Percentiles rank a stretch among this genome's conserved stretches.
phyloP scores from a whole-genome alignment of 2,329 filamentous ascomycete genomes.

The Aspergillus puulaauensis region DNA sequence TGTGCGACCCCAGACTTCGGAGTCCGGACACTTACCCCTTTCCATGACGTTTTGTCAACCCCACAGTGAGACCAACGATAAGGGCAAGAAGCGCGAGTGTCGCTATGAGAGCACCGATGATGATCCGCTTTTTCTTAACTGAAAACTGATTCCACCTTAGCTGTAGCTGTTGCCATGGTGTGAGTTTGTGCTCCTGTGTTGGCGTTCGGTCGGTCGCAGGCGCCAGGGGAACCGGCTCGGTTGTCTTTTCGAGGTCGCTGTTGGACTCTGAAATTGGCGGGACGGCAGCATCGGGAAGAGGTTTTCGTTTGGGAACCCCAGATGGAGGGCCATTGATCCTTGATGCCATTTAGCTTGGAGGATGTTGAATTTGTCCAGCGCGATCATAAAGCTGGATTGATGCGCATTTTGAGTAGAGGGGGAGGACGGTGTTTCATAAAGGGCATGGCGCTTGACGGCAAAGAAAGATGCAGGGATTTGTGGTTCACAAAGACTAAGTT shows the following conservation, averaged over 20 bases:
- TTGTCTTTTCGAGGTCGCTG: conserved; percentile 14
- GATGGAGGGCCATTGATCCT: neutral
- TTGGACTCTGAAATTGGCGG: neutral
- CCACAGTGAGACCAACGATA: conserved; percentile 27
- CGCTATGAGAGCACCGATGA: conserved; percentile 14
- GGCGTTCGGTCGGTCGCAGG: neutral
- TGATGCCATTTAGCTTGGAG: neutral
- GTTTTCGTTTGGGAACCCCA: conserved; percentile 11
- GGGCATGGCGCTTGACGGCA: neutral
- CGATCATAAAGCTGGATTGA: neutral
- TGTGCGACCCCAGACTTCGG: neutral
- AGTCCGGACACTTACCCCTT: conserved; percentile 11
- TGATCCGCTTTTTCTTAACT: conserved; percentile 16
- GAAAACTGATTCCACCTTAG: conserved; percentile 10
- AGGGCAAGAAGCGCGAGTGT: conserved; percentile 18
- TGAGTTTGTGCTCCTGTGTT: neutral
- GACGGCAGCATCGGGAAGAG: neutral
- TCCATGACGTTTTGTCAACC: conserved; percentile 18
- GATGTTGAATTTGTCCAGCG: neutral
- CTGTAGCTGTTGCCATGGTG: neutral
- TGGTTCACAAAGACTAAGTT: neutral
- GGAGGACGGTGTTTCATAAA: neutral
- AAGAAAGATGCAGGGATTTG: conserved; percentile 1
- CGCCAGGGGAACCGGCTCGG: neutral
- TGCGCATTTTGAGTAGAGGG: neutral